These are phyloP conservation scores for Talaromyces liani DNA, from an alignment of 495 filamentous ascomycete genomes.

Conservation along the genomic window DNA sequence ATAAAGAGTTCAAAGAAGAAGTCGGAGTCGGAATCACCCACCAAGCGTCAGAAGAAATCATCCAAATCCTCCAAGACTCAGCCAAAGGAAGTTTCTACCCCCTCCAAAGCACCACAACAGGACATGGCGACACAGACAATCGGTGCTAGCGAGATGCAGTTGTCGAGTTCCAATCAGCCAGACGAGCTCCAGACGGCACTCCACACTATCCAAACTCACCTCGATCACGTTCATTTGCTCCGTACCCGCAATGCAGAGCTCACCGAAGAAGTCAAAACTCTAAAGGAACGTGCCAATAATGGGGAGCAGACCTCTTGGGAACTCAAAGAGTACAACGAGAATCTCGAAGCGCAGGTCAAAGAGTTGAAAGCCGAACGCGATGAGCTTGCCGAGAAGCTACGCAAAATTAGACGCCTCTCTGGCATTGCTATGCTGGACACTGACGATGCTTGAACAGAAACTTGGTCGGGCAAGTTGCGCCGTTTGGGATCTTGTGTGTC, in stretches of 20 bases:
- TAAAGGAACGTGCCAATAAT: not conserved
- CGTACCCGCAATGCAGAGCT: not conserved
- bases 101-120: not conserved
- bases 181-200: not conserved
- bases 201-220: not conserved
- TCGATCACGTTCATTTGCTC: not conserved
- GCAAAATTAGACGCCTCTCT: not conserved
- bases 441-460: not conserved
- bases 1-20: not conserved
- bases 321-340: slow-evolving; percentile 4
- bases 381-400: not conserved
- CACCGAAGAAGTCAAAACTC: not conserved
- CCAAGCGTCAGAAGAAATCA: not conserved
- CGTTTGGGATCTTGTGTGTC: not conserved
- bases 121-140: not conserved
- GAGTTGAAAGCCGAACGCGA: not conserved
- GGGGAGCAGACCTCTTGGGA: not conserved
- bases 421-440: not conserved
- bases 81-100: not conserved
- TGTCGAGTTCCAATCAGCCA: not conserved
- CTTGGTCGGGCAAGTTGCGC: not conserved
- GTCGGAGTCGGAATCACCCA: not conserved
- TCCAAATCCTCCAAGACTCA: no score
- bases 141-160: not conserved
- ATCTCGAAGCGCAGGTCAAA: not conserved